Evolutionary conservation across 495 filamentous ascomycete genomes (phyloP).

Genomic region (Penicillium dipodomyicola): DNA sequence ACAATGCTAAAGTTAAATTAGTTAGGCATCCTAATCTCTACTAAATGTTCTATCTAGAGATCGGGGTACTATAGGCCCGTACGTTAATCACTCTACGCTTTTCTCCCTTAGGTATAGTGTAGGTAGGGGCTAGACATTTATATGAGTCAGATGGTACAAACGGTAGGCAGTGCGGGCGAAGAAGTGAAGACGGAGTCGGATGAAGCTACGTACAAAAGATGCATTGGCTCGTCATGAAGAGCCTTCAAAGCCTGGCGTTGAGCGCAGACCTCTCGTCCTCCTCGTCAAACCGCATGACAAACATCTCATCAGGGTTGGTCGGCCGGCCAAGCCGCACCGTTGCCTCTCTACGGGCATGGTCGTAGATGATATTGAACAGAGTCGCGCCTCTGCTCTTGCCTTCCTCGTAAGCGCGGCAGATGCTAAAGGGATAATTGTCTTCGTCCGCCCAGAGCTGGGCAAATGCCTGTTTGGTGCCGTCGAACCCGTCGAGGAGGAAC

Average conservation of each 20-base stretch:
- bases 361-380: not conserved
- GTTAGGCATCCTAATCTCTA: too few relatives aligned
- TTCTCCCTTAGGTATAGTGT: too few relatives aligned
- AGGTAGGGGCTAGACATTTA: too few relatives aligned
- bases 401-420: not conserved
- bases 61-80: too few relatives aligned
- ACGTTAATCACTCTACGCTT: too few relatives aligned
- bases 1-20: too few relatives aligned
- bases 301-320: not conserved
- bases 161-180: too few relatives aligned
- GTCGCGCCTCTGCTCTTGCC: conserved; percentile 1
- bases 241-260: not conserved
- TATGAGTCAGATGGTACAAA: too few relatives aligned
- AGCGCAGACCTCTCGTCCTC: not conserved
- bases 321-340: not conserved
- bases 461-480: not conserved
- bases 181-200: not conserved
- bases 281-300: not conserved
- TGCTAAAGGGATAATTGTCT: not conserved
- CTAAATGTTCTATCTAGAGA: too few relatives aligned
- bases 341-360: not conserved
- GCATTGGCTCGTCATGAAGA: not conserved
- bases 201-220: not conserved
- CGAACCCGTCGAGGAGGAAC: not conserved
- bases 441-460: not conserved